Evolutionary conservation across 257 asterid genomes (phyloP).

Genomic region (Rubia yunnanensis): DNA sequence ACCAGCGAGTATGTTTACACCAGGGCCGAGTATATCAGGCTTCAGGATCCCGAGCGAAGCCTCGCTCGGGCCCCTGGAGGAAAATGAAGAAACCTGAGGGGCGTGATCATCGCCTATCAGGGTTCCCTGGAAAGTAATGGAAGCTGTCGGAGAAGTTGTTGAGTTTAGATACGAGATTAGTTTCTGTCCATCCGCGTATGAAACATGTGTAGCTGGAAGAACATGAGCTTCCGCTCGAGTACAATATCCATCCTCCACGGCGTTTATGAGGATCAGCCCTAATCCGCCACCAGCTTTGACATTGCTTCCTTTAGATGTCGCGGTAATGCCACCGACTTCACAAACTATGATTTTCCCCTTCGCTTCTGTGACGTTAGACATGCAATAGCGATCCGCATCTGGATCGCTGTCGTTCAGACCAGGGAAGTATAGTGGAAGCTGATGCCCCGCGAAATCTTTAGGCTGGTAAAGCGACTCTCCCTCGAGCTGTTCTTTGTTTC

Average conservation of each 20-base stretch:
- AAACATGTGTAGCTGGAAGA: neutral
- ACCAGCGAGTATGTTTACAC: conserved; percentile 8
- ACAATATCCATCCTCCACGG: neutral
- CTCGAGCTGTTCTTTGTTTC: neutral
- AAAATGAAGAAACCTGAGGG: conserved; percentile 8
- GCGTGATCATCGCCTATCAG: conserved; percentile 10
- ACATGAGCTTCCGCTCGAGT: conserved; percentile 4
- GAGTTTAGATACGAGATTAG: neutral
- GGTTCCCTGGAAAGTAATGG: conserved; percentile 9
- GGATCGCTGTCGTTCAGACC: neutral
- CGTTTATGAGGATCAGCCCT: conserved; percentile 1
- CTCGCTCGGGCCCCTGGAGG: conserved; percentile 10
- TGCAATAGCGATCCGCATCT: neutral
- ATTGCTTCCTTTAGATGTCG: neutral
- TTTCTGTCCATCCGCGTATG: conserved; percentile 2
- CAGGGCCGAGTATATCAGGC: conserved; percentile 13
- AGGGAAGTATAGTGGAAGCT: neutral
- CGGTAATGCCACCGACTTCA: neutral
- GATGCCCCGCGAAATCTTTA: neutral
- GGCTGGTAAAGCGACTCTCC: conserved; percentile 10
- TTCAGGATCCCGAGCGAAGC: conserved; percentile 6
- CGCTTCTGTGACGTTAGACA: neutral
- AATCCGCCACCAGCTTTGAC: conserved; percentile 9
- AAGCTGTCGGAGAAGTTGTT: neutral
- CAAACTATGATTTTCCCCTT: neutral